phyloP scores from a whole-genome alignment of 2,329 filamentous ascomycete species.

The Fusarium sp. region DNA sequence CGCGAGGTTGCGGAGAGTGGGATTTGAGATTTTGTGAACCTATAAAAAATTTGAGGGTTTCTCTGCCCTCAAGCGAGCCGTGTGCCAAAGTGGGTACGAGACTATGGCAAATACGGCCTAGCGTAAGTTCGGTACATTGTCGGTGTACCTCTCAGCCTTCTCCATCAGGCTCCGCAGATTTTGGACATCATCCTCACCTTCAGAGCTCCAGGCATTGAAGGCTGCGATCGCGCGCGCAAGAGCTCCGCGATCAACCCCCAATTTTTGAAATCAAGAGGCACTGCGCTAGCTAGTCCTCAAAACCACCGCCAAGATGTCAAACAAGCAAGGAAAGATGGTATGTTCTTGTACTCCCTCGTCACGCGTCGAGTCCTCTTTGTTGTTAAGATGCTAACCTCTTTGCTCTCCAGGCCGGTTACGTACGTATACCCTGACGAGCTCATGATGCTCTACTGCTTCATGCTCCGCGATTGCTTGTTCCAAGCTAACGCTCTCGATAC shows the following conservation, averaged over 20 bases:
- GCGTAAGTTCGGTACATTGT: slow-evolving; percentile 44
- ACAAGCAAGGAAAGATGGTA: slow-evolving; percentile 99
- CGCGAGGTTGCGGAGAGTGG: slow-evolving; percentile 41
- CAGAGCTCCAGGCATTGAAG: slow-evolving; percentile 59
- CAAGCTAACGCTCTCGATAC: slow-evolving; percentile 24
- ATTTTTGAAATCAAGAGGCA: slow-evolving; percentile 57
- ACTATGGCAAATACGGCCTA: slow-evolving; percentile 36
- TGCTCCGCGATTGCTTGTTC: not conserved
- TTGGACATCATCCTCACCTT: slow-evolving; percentile 54
- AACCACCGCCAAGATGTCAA: slow-evolving; percentile 51
- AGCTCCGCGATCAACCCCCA: slow-evolving; percentile 53
- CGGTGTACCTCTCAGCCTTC: slow-evolving; percentile 53
- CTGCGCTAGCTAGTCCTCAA: slow-evolving; percentile 48
- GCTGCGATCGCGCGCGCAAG: slow-evolving; percentile 52
- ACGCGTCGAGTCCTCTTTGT: slow-evolving; percentile 51
- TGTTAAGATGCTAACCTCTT: slow-evolving; percentile 69
- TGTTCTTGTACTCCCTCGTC: slow-evolving; percentile 53
- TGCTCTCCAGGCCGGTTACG: slow-evolving; percentile 73
- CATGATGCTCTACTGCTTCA: not conserved
- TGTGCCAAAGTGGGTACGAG: slow-evolving; percentile 37
- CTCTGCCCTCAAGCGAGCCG: slow-evolving; percentile 52
- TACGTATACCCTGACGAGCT: slow-evolving; percentile 59
- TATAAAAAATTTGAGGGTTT: slow-evolving; percentile 56
- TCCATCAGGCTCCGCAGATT: slow-evolving; percentile 60
- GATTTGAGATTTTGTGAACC: slow-evolving; percentile 50